A percentile compares a stretch with the other conserved stretches of the same genome.
Conservation (phyloP, 805 yeast species). For the Danielozyma ontarioensis region DNA sequence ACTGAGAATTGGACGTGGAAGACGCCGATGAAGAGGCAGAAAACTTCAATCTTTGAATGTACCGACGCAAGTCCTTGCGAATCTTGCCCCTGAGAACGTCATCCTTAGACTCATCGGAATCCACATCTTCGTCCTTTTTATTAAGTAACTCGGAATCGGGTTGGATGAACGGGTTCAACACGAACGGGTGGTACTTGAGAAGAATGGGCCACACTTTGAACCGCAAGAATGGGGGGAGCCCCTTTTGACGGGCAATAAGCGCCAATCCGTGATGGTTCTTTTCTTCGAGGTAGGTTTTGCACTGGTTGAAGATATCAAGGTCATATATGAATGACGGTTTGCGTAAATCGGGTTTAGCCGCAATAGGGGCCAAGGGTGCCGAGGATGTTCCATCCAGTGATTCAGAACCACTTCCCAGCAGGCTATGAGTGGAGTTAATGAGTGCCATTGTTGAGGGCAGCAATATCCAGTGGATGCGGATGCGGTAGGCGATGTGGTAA, state of each 20-base stretch:
- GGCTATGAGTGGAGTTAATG: too few species aligned
- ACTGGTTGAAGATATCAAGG: conserved; percentile 45
- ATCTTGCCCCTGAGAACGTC: conserved; percentile 31
- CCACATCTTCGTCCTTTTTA: conserved; percentile 10
- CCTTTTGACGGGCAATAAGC: conserved; percentile 71
- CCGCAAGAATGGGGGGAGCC: conserved; percentile 79
- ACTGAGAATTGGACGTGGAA: background rate
- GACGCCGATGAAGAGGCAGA: conserved; percentile 8
- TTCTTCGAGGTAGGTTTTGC: conserved; percentile 49
- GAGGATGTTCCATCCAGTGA: too few species aligned
- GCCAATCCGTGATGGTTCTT: conserved; percentile 76
- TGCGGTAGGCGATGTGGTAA: too few species aligned
- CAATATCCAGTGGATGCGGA: too few species aligned
- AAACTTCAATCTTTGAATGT: conserved; percentile 44
- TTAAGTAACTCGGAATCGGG: conserved; percentile 44
- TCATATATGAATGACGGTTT: conserved; percentile 30
- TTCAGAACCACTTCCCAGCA: too few species aligned
- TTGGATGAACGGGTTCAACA: conserved; percentile 64
- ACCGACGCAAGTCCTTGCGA: conserved; percentile 54
- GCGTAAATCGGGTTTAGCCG: too few species aligned
- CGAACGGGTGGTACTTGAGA: conserved; percentile 80
- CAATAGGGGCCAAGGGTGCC: too few species aligned
- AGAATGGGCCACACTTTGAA: conserved; percentile 81
- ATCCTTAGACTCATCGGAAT: conserved; percentile 9
- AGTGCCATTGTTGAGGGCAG: too few species aligned